These are phyloP conservation scores for Pythium angustatum DNA, from an alignment of 352 stramenopile species.

Conservation along the genomic window DNA sequence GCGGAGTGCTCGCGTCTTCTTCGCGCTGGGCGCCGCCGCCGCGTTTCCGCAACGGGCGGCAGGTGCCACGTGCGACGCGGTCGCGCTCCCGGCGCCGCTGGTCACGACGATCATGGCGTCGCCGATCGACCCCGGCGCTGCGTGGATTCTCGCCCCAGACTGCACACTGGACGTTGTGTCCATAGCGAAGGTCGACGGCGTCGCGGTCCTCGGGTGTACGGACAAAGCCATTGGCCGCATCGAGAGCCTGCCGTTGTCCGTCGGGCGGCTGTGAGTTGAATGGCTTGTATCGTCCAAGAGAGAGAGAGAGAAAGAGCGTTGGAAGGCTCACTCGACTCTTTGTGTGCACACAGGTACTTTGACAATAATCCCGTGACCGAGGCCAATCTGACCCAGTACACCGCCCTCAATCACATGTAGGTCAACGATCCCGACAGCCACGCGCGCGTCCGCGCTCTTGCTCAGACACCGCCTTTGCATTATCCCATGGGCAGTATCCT, in stretches of 20 bases:
- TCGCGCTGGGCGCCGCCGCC: no score
- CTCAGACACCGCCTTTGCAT: no score
- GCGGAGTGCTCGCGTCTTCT: no score
- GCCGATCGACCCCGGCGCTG: slow-evolving; percentile 19
- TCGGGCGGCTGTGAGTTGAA: slow-evolving; percentile 9
- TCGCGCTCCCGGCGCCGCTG: not conserved
- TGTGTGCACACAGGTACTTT: not conserved
- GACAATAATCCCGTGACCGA: slow-evolving; percentile 8
- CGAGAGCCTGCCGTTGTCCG: slow-evolving; percentile 13
- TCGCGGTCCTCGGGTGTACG: not conserved
- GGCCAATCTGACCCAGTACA: slow-evolving; percentile 22
- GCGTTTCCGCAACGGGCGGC: no score
- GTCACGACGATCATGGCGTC: slow-evolving; percentile 28
- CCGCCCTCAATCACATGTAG: slow-evolving; percentile 18
- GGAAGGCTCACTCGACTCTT: not conserved
- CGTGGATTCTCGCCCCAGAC: slow-evolving; percentile 28
- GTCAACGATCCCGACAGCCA: no score
- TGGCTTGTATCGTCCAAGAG: not conserved
- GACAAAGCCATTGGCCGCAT: slow-evolving; percentile 8
- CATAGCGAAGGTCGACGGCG: not conserved
- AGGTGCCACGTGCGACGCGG: not conserved
- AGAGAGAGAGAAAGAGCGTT: not conserved
- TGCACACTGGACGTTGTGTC: slow-evolving; percentile 17
- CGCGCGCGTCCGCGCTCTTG: no score
- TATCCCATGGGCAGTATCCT: no score